Evolutionary conservation across 2,329 filamentous ascomycete species (phyloP).

Genomic region (Trichoderma polysporum): DNA sequence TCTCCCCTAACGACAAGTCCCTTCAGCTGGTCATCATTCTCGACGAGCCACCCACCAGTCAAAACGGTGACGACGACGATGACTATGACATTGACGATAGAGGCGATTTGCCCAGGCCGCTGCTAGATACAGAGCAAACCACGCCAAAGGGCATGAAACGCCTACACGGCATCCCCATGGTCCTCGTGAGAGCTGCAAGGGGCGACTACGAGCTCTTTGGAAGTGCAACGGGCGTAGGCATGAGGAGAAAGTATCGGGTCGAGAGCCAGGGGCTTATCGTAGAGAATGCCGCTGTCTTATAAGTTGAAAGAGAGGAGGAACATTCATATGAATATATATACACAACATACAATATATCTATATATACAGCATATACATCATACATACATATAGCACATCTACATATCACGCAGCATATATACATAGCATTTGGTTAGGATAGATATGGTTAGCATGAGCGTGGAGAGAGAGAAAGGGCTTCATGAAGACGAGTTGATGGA

Average conservation of each 20-base stretch:
- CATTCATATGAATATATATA: neutral
- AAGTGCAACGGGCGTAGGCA: constrained; percentile 65
- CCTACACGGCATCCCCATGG: constrained; percentile 73
- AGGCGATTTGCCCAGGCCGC: constrained; percentile 52
- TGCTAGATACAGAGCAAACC: constrained; percentile 72
- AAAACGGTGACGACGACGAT: constrained; percentile 34
- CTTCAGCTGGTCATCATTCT: constrained; percentile 83
- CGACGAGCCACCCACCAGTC: constrained; percentile 30
- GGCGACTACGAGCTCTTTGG: constrained; percentile 60
- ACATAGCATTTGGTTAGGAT: neutral
- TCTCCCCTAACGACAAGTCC: constrained; percentile 57
- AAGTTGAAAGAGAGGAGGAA: constrained; percentile 9
- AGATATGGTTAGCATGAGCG: neutral
- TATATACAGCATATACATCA: neutral
- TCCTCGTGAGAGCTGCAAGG: constrained; percentile 75
- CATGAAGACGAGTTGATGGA: neutral
- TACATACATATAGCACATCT: neutral
- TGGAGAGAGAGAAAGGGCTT: neutral
- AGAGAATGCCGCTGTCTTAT: constrained; percentile 69
- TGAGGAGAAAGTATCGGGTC: constrained; percentile 76
- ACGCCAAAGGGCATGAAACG: constrained; percentile 69
- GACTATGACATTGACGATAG: constrained; percentile 36
- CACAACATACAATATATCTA: neutral
- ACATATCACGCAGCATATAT: neutral
- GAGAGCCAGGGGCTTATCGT: constrained; percentile 78